Percentiles rank a stretch among this genome's conserved stretches.
Evolutionary conservation across 768 basidiomycete genomes (phyloP).

Genomic region (Goffeauzyma gilvescens): DNA sequence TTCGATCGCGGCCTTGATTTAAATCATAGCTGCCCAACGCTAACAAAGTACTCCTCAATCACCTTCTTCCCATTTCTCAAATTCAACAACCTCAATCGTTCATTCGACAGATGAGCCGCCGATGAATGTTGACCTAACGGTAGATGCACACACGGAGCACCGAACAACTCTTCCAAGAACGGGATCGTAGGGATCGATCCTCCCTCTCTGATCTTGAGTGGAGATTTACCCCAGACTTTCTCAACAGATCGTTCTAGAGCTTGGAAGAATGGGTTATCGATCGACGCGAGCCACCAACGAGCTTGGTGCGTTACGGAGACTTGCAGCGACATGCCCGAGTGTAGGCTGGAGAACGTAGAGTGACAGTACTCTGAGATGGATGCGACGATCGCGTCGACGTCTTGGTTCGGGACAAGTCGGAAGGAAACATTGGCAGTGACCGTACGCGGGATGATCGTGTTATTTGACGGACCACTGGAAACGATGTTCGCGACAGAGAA

Average conservation of each 20-base stretch:
- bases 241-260: constrained; percentile 62
- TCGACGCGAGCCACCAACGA: constrained; percentile 88
- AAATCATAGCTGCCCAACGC: background rate
- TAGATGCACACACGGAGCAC: constrained; percentile 73
- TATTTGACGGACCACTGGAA: constrained; percentile 48
- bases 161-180: constrained; percentile 77
- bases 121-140: constrained; percentile 56
- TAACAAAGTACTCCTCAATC: constrained; percentile 21
- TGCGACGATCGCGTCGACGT: constrained; percentile 47
- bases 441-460: constrained; percentile 66
- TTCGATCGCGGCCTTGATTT: no score
- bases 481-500: constrained; percentile 72
- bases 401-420: constrained; percentile 86
- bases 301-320: constrained; percentile 63
- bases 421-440: constrained; percentile 74
- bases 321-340: constrained; percentile 51
- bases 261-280: constrained; percentile 68
- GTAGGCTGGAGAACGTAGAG: constrained; percentile 41
- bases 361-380: constrained; percentile 45
- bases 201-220: constrained; percentile 78
- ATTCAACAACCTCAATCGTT: constrained; percentile 73
- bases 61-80: constrained; percentile 29
- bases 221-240: constrained; percentile 71
- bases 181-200: constrained; percentile 94
- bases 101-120: constrained; percentile 81